Evolutionary conservation across 2,329 filamentous ascomycete genomes (phyloP).

Genomic region (Dactylellina parvicollis): DNA sequence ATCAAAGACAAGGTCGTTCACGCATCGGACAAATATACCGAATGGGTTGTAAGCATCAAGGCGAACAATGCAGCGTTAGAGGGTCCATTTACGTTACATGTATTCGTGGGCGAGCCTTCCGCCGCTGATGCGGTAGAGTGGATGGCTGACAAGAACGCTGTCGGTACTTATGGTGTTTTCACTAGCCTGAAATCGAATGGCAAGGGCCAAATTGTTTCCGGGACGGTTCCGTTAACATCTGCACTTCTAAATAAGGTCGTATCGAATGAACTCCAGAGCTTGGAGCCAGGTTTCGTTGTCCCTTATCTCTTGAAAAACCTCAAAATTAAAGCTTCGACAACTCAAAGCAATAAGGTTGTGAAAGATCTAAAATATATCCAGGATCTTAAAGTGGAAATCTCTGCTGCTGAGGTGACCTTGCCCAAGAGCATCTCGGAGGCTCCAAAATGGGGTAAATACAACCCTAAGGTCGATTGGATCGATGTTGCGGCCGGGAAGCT

Average conservation of each 20-base stretch:
- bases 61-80: conserved; percentile 60
- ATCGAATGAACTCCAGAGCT: conserved; percentile 57
- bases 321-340: conserved; percentile 58
- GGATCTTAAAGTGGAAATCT: conserved; percentile 58
- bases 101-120: conserved; percentile 61
- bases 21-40: conserved; percentile 56
- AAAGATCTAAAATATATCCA: conserved; percentile 55
- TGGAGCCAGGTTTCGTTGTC: conserved; percentile 59
- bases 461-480: conserved; percentile 12
- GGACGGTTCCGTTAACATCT: conserved; percentile 61
- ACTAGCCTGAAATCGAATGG: conserved; percentile 55
- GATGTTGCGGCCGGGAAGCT: not conserved
- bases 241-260: conserved; percentile 60
- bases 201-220: conserved; percentile 60
- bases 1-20: conserved; percentile 30
- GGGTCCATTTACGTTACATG: conserved; percentile 60
- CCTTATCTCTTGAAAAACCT: conserved; percentile 58
- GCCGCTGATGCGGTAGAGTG: conserved; percentile 58
- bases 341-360: conserved; percentile 20
- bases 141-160: conserved; percentile 61
- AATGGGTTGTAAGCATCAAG: conserved; percentile 61
- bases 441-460: conserved; percentile 6
- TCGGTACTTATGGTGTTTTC: conserved; percentile 62
- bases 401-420: conserved; percentile 57
- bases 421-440: conserved; percentile 5